Evolutionary conservation across 805 yeast species (phyloP).

Genomic region (Debaryomyces maramus): DNA sequence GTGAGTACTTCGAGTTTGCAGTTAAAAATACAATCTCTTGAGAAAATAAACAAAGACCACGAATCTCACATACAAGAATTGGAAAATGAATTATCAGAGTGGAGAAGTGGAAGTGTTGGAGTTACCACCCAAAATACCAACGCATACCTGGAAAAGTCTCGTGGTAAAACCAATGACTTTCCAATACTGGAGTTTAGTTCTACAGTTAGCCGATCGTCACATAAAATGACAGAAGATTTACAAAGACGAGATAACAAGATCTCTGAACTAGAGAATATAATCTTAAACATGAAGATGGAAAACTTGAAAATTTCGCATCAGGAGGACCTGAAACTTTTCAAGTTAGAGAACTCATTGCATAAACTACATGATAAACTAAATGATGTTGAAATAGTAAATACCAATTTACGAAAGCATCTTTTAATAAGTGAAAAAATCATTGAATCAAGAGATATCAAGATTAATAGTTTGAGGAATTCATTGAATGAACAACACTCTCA

Average conservation of each 20-base stretch:
- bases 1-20: slow-evolving; percentile 50
- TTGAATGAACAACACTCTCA: slow-evolving; percentile 51
- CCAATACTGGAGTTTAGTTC: not conserved
- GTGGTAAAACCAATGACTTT: slow-evolving; percentile 1
- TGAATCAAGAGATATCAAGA: slow-evolving; percentile 56
- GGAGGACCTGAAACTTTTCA: slow-evolving; percentile 50
- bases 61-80: slow-evolving; percentile 36
- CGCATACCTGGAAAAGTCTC: slow-evolving; percentile 1
- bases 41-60: slow-evolving; percentile 29
- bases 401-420: slow-evolving; percentile 55
- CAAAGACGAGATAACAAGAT: slow-evolving; percentile 29
- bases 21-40: slow-evolving; percentile 36
- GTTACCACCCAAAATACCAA: not conserved
- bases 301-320: slow-evolving; percentile 32
- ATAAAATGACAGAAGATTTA: slow-evolving; percentile 18
- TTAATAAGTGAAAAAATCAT: slow-evolving; percentile 55
- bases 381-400: slow-evolving; percentile 64
- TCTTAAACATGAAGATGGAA: slow-evolving; percentile 30
- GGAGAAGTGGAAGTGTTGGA: slow-evolving; percentile 15
- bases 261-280: slow-evolving; percentile 28
- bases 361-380: slow-evolving; percentile 58
- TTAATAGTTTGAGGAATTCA: slow-evolving; percentile 51
- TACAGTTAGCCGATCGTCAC: not conserved
- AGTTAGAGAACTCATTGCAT: slow-evolving; percentile 57
- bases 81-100: slow-evolving; percentile 40